These are phyloP conservation scores for Beta lomatogona DNA, from an alignment of 179 eudicot genomes.

Conservation along the genomic window DNA sequence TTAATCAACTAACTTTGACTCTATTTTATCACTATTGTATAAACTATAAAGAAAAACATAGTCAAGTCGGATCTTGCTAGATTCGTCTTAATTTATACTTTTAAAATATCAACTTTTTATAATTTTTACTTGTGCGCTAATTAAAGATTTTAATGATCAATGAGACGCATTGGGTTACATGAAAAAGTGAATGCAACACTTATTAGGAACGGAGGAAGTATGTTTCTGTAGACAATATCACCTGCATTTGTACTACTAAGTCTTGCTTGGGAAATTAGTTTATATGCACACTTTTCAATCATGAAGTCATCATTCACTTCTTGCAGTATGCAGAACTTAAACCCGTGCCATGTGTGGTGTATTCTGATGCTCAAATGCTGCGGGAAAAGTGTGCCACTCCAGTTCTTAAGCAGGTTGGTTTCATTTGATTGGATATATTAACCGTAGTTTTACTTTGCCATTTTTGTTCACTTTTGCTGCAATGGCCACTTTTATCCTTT, in stretches of 20 bases:
- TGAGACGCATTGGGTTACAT: too few species aligned
- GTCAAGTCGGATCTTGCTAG: too few species aligned
- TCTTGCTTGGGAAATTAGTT: background rate
- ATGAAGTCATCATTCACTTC: conserved; percentile 21
- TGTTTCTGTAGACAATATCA: background rate
- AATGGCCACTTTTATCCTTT: background rate
- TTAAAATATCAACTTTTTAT: too few species aligned
- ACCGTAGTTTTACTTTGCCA: background rate
- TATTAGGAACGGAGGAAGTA: too few species aligned
- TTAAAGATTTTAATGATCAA: too few species aligned
- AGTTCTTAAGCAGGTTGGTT: conserved; percentile 80
- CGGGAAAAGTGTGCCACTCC: conserved; percentile 90
- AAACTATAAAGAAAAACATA: too few species aligned
- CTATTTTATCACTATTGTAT: too few species aligned
- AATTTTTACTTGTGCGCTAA: too few species aligned
- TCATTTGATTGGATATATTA: conserved; percentile 8
- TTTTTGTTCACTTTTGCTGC: background rate
- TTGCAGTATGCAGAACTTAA: conserved; percentile 97
- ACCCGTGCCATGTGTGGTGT: conserved; percentile 94
- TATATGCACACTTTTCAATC: background rate
- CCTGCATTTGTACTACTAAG: background rate
- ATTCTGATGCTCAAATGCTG: conserved; percentile 68
- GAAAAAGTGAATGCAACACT: too few species aligned
- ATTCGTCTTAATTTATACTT: too few species aligned
- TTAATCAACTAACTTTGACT: too few species aligned